Conservation (phyloP, 768 basidiomycete genomes). For the Gymnopilus junonius region DNA sequence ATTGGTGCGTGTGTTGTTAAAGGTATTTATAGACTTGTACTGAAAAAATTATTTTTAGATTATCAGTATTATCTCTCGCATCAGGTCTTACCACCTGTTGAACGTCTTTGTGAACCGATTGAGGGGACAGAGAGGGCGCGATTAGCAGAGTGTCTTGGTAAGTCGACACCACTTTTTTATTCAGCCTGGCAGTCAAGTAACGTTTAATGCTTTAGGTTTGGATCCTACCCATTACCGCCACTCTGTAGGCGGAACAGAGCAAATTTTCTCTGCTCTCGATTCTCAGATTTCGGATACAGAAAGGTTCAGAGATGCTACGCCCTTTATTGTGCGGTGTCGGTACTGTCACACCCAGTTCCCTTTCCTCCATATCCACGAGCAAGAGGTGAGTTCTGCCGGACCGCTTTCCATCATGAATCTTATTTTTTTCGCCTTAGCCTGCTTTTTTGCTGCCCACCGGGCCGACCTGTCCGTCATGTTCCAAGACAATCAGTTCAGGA, state of each 20-base stretch:
- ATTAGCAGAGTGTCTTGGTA: constrained; percentile 94
- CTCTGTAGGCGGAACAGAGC: constrained; percentile 55
- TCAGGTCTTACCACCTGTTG: constrained; percentile 93
- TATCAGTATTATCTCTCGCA: constrained; percentile 90
- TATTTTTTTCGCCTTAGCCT: constrained; percentile 44
- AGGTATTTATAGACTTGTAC: neutral
- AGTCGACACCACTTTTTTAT: neutral
- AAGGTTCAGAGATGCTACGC: constrained; percentile 78
- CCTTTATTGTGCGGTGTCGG: constrained; percentile 78
- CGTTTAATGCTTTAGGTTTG: constrained; percentile 52
- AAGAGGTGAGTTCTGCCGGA: constrained; percentile 47
- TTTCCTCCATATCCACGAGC: constrained; percentile 64
- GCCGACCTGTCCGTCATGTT: constrained; percentile 72
- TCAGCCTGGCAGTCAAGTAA: neutral
- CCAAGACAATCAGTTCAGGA: constrained; percentile 49
- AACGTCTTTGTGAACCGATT: constrained; percentile 94
- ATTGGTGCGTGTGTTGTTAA: constrained; percentile 58
- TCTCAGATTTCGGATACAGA: constrained; percentile 89
- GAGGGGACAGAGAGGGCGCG: constrained; percentile 93
- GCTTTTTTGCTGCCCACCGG: constrained; percentile 71
- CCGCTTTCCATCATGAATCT: neutral
- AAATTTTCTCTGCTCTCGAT: constrained; percentile 78
- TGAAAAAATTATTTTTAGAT: constrained; percentile 49
- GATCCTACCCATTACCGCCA: constrained; percentile 36
- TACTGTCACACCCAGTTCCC: constrained; percentile 63